phyloP scores from a whole-genome alignment of 1,284 basidiomycete species.

The Ganoderma lucidum region DNA sequence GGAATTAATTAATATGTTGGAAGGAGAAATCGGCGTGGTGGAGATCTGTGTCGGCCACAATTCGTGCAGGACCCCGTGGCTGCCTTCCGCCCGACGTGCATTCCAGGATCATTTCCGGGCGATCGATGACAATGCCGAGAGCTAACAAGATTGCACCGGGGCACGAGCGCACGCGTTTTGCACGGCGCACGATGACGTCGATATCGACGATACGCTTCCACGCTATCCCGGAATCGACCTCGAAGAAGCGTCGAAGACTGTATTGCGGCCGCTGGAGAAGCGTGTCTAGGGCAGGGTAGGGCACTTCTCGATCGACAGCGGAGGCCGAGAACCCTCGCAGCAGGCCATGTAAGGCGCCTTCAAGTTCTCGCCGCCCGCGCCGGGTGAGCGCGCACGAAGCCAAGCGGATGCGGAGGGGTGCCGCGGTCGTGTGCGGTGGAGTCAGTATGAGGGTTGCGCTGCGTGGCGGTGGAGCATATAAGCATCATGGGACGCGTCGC shows the following conservation, averaged over 20 bases:
- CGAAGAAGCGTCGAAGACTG: conserved; percentile 1
- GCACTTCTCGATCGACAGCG: conserved; percentile 20
- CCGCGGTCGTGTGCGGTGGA: conserved; percentile 2
- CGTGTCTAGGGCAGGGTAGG: conserved; percentile 11
- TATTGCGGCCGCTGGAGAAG: conserved; percentile 12
- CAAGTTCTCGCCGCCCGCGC: conserved; percentile 15
- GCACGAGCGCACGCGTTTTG: conserved; percentile 16
- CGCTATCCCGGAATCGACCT: conserved; percentile 2
- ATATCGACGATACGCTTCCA: conserved; percentile 11
- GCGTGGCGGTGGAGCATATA: conserved; percentile 18
- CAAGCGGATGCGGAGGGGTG: neutral
- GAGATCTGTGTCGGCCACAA: neutral
- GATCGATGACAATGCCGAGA: neutral
- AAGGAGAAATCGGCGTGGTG: neutral
- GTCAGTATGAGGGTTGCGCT: conserved; percentile 18
- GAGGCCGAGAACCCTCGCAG: conserved; percentile 16
- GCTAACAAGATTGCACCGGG: neutral
- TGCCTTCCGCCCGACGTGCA: neutral
- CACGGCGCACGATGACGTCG: conserved; percentile 22
- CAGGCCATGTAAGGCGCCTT: neutral
- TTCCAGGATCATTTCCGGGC: neutral
- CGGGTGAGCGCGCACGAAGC: conserved; percentile 14
- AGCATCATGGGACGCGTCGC: conserved; percentile 24
- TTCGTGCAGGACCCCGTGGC: neutral
- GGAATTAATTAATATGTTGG: conserved; percentile 9